These are phyloP conservation scores for Mucor saturninus DNA, from an alignment of 371 early-diverging fungal genomes.

Conservation along the genomic window DNA sequence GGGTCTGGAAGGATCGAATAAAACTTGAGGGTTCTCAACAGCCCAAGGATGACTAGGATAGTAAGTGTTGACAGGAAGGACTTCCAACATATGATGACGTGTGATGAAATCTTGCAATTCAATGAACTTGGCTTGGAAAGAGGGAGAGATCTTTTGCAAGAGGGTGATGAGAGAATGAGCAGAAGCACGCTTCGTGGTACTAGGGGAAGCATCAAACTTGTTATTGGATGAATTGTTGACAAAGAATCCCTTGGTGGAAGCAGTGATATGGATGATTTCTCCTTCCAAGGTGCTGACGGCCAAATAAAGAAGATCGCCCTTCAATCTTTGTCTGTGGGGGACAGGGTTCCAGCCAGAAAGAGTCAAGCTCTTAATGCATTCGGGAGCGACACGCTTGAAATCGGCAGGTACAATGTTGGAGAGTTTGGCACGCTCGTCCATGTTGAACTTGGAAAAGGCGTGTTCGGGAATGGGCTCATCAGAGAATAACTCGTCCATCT, in stretches of 20 bases:
- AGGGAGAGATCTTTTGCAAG: conserved; percentile 69
- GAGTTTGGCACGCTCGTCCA: conserved; percentile 55
- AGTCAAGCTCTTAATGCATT: conserved; percentile 76
- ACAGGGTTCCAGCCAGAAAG: conserved; percentile 95
- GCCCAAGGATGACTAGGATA: conserved; percentile 85
- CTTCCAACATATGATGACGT: conserved; percentile 81
- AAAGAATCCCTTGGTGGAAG: conserved; percentile 84
- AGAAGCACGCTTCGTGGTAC: conserved; percentile 40
- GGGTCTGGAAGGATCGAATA: conserved; percentile 69
- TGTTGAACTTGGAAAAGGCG: conserved; percentile 63
- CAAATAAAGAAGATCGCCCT: conserved; percentile 89
- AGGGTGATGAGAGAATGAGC: conserved; percentile 78
- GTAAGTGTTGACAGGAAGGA: conserved; percentile 69
- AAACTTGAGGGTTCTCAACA: conserved; percentile 62
- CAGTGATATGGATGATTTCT: conserved; percentile 84
- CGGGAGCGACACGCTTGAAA: conserved; percentile 60
- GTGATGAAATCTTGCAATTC: conserved; percentile 71
- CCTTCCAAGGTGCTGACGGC: conserved; percentile 82
- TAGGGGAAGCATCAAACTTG: conserved; percentile 76
- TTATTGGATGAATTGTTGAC: conserved; percentile 79
- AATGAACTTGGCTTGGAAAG: conserved; percentile 72
- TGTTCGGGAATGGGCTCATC: conserved; percentile 54
- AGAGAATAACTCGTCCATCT: conserved; percentile 46
- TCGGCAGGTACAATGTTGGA: conserved; percentile 61
- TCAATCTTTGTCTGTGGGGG: conserved; percentile 73